Percentiles rank a stretch among this genome's conserved stretches.
Evolutionary conservation across 495 filamentous ascomycete genomes (phyloP).

Genomic region (Penicillium goetzii): DNA sequence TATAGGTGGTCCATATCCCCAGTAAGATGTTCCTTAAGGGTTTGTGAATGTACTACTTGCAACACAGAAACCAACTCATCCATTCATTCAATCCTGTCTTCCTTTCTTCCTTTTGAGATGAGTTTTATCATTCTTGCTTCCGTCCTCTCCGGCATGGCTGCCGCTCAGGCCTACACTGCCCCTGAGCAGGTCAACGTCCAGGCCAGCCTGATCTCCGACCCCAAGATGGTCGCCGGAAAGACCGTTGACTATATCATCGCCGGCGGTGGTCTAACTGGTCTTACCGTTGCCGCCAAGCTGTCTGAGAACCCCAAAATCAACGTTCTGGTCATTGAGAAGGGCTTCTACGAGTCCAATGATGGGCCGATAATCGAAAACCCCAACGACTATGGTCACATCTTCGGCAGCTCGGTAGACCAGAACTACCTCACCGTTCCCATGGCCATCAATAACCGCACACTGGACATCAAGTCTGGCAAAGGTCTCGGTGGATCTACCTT

Average conservation of each 20-base stretch:
- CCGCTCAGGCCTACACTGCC: background rate
- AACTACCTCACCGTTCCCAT: background rate
- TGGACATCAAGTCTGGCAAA: background rate
- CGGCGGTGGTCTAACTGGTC: background rate
- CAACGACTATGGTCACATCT: background rate
- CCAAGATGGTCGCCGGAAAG: background rate
- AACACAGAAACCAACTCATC: background rate
- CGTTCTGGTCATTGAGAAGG: constrained; percentile 1
- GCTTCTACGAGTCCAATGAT: background rate
- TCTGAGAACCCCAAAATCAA: background rate
- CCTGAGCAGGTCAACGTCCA: background rate
- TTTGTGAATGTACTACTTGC: background rate
- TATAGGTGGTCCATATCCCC: background rate
- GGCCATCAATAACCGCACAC: background rate
- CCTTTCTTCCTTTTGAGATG: background rate
- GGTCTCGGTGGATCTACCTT: background rate
- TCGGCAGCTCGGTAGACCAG: background rate
- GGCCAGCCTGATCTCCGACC: background rate
- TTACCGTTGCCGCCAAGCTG: background rate
- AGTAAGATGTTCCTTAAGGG: background rate
- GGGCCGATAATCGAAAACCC: constrained; percentile 1
- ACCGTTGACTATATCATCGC: background rate
- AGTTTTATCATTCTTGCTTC: background rate
- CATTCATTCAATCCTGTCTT: background rate
- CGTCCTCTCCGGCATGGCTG: background rate